Evolutionary conservation across 2,329 filamentous ascomycete species (phyloP), one percentile per base, ranked within the genome.

Genomic region (Fusarium lyarnte): DNA sequence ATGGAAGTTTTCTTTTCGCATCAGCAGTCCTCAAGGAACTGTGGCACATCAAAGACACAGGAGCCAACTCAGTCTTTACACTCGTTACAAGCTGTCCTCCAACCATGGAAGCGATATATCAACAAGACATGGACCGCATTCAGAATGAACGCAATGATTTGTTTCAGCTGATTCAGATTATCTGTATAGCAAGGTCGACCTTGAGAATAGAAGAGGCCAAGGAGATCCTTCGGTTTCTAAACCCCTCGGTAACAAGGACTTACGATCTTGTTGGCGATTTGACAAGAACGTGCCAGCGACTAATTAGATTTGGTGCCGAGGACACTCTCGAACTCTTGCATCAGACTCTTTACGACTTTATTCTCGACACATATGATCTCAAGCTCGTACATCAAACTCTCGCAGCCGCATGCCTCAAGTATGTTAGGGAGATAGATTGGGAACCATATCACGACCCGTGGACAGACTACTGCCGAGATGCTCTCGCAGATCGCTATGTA

Each of bases 261-360:
- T 72, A 74, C 27, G 73, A 73, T 36, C 39, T 75, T 4, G 33
- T 55, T 25, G 71, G 73, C 27, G 73, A 73, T 21, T 38, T 75
- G 45, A 65, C 54, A 21, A 60, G 63, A 49, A 68, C 61, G 33
- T 75, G 72, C 29, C 71, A 70, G 47, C 47, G 72, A 21, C 57
- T 75, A 13, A 54, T 74, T 41, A 73, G 61, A 42, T 70, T 73
- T 38, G 69, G 66, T 6, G 36, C 46, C 8, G 69, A 70, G 25
- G 66, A 62, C 16, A 70, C 69, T 6, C 35, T 75, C 13, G 73
- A 74, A 43, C 71, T 75, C 31, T 51, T 74, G 12, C 73, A 75
- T n/a, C 71, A 74, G 49, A 75, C 73, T 17, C 58, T 75, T 27
- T 74, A 75, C 42, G 73, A 75, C 46, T 70, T 68, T 41, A 74